Conservation (phyloP, 2,329 filamentous ascomycete genomes). For the Fusarium coicis region DNA sequence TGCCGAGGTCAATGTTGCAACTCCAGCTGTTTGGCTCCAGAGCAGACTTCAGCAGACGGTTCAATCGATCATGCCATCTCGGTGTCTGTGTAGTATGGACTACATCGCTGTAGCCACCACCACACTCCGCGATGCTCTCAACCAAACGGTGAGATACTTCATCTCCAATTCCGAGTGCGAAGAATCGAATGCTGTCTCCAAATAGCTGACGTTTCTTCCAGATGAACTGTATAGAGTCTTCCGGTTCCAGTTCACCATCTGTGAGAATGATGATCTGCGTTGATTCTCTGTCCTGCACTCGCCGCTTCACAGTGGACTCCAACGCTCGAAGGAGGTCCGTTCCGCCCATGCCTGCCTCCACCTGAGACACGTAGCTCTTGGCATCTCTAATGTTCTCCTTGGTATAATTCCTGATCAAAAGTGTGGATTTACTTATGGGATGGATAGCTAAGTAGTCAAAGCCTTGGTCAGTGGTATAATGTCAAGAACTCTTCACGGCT, state of each 20-base stretch:
- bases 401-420: too few species aligned
- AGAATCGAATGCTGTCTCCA: background rate
- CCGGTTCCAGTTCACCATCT: background rate
- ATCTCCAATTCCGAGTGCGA: rapidly evolving
- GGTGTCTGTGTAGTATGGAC: background rate
- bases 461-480: too few species aligned
- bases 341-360: rapidly evolving
- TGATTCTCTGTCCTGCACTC: rapidly evolving
- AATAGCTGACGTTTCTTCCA: background rate
- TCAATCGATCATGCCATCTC: background rate
- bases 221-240: background rate
- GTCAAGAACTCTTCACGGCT: too few species aligned
- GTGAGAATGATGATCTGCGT: background rate
- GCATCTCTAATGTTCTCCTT: background rate
- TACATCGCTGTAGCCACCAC: background rate
- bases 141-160: rapidly evolving
- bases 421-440: too few species aligned
- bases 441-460: too few species aligned
- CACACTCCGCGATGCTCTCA: background rate
- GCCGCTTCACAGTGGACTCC: rapidly evolving
- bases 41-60: rapidly evolving
- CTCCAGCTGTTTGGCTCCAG: background rate
- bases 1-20: rapidly evolving
- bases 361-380: rapidly evolving
- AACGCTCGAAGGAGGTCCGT: rapidly evolving